Conservation (phyloP, 768 basidiomycete genomes). For the Fomitopsis pulvina region DNA sequence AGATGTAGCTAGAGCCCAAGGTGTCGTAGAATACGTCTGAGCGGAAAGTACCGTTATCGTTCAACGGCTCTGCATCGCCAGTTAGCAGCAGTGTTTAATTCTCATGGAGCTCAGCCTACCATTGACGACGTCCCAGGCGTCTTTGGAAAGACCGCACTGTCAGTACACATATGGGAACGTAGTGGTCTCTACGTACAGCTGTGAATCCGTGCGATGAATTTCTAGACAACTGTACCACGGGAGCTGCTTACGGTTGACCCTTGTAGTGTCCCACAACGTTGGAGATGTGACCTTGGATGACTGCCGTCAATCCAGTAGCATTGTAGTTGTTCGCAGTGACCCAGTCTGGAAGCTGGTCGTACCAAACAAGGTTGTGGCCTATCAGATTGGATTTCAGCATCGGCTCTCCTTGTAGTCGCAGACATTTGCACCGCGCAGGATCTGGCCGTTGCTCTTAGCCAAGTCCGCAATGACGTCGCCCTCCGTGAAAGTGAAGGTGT, state of each 20-base stretch:
- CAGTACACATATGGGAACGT: not conserved
- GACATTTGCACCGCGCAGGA: constrained; percentile 32
- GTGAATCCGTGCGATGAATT: not conserved
- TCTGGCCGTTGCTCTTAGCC: constrained; percentile 39
- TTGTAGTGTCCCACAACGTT: constrained; percentile 47
- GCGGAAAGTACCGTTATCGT: constrained; percentile 53
- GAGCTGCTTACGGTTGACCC: constrained; percentile 37
- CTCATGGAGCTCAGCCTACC: constrained; percentile 16
- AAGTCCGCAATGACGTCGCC: constrained; percentile 40
- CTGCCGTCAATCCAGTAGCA: constrained; percentile 33
- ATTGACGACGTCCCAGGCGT: constrained; percentile 50
- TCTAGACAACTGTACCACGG: not conserved
- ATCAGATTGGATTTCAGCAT: not conserved
- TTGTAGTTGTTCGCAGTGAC: constrained; percentile 38
- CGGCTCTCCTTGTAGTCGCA: not conserved
- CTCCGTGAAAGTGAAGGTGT: constrained; percentile 38
- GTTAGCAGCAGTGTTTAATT: constrained; percentile 3
- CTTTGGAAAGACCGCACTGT: constrained; percentile 15
- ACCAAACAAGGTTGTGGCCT: constrained; percentile 38
- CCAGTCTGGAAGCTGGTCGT: constrained; percentile 48
- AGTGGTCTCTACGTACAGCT: constrained; percentile 12
- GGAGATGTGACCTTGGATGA: constrained; percentile 41
- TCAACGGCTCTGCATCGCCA: constrained; percentile 35
- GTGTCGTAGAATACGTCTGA: constrained; percentile 48
- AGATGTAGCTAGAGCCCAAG: constrained; percentile 41